Percentiles rank a stretch among this genome's conserved stretches.
These are phyloP conservation scores for Kalanchoe fedtschenkoi DNA, from an alignment of 164 flowering plant genomes.

Conservation along the genomic window DNA sequence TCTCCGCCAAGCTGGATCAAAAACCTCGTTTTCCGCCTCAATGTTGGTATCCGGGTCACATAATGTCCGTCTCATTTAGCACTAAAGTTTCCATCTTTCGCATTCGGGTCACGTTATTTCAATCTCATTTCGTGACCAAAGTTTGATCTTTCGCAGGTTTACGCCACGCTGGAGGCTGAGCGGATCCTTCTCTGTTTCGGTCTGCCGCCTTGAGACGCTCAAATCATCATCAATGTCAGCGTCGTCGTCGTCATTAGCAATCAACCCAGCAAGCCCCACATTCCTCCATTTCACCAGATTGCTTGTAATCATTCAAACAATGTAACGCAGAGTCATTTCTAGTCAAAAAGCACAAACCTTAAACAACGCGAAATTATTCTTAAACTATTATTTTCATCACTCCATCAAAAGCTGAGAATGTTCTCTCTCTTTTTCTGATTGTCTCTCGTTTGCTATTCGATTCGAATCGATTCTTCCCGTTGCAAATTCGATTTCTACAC, in stretches of 20 bases:
- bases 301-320: not conserved
- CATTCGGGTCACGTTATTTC: too few species aligned
- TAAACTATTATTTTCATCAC: too few species aligned
- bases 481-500: not conserved
- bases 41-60: too few species aligned
- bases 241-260: too few species aligned
- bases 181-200: not conserved
- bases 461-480: conserved; percentile 4
- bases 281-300: not conserved
- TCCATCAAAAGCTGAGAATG: not conserved
- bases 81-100: too few species aligned
- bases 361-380: not conserved
- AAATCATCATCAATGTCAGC: not conserved
- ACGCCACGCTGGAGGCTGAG: not conserved
- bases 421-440: not conserved
- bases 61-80: too few species aligned
- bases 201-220: not conserved
- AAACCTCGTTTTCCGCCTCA: not conserved
- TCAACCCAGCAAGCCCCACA: not conserved
- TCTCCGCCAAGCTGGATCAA: not conserved
- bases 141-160: not conserved
- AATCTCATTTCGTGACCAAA: not conserved
- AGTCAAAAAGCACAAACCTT: conserved; percentile 5
- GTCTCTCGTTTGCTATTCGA: too few species aligned
- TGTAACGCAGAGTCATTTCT: not conserved